Evolutionary conservation across 352 stramenopile species (phyloP).

Genomic region (Phytopythium sindhum): DNA sequence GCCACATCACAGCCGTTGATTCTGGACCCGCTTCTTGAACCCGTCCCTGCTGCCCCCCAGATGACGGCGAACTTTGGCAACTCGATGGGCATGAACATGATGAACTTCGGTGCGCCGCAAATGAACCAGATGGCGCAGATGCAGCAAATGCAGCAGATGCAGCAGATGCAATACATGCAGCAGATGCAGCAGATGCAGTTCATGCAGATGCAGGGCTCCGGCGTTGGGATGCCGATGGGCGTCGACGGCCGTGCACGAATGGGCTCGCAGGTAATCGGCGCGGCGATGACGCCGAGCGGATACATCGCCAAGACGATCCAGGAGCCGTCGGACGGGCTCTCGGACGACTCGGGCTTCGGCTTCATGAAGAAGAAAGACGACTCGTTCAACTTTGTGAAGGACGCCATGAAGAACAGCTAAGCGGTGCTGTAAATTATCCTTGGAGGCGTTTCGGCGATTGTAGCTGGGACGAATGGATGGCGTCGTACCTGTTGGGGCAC

Average conservation of each 20-base stretch:
- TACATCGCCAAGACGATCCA: conserved; percentile 90
- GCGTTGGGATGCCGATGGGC: conserved; percentile 25
- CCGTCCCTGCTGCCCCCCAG: conserved; percentile 31
- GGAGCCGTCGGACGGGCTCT: conserved; percentile 69
- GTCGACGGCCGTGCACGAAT: conserved; percentile 18
- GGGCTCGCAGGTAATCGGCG: conserved; percentile 76
- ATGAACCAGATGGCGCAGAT: conserved; percentile 45
- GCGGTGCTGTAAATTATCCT: conserved; percentile 54
- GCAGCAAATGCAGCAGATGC: conserved; percentile 74
- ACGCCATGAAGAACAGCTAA: conserved; percentile 88
- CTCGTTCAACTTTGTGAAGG: conserved; percentile 89
- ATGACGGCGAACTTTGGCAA: conserved; percentile 39
- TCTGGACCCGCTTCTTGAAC: conserved; percentile 69
- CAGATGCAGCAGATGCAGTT: conserved; percentile 74
- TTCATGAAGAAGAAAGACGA: conserved; percentile 89
- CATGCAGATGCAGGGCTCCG: conserved; percentile 55
- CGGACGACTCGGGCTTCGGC: conserved; percentile 63
- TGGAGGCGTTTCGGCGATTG: conserved; percentile 23
- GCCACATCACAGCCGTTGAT: conserved; percentile 45
- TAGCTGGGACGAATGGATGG: conserved; percentile 24
- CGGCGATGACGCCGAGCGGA: conserved; percentile 76
- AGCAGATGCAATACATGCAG: conserved; percentile 73
- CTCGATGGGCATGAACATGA: conserved; percentile 55
- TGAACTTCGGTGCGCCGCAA: conserved; percentile 55
- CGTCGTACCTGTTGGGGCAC: conserved; percentile 1